Evolutionary conservation across 139 green algal species (phyloP).

Genomic region (Auxenochlorella protothecoides): DNA sequence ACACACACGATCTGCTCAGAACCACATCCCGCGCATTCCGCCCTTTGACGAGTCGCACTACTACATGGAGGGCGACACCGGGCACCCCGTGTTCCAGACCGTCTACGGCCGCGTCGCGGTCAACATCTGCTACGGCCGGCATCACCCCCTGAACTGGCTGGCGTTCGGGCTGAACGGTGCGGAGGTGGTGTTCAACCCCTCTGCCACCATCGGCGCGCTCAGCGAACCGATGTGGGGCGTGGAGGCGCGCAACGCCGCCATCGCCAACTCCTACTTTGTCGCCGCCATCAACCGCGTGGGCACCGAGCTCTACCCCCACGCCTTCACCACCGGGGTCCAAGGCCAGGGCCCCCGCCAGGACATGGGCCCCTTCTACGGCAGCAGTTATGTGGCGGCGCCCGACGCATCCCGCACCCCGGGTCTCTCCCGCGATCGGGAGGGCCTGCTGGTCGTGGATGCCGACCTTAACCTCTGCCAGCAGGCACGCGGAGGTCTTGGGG

Average conservation of each 20-base stretch:
- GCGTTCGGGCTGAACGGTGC: constrained; percentile 92
- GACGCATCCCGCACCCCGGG: constrained; percentile 72
- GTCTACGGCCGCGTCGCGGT: constrained; percentile 77
- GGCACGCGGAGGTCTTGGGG: constrained; percentile 21
- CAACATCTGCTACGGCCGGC: constrained; percentile 98
- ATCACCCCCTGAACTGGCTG: constrained; percentile 95
- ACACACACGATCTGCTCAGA: constrained; percentile 35
- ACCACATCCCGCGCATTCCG: constrained; percentile 94
- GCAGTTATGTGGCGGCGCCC: constrained; percentile 83
- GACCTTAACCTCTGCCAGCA: constrained; percentile 91
- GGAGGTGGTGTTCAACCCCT: constrained; percentile 97
- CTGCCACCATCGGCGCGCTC: constrained; percentile 82
- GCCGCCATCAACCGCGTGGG: constrained; percentile 87
- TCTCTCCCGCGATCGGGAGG: constrained; percentile 65
- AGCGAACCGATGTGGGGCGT: constrained; percentile 80
- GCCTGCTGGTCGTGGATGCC: constrained; percentile 76
- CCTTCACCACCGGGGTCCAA: constrained; percentile 83
- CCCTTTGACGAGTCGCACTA: constrained; percentile 98
- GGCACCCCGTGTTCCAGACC: constrained; percentile 85
- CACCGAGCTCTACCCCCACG: constrained; percentile 85
- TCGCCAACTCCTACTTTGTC: constrained; percentile 72
- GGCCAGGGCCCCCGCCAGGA: constrained; percentile 64
- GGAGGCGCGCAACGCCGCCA: constrained; percentile 83
- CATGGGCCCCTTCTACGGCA: constrained; percentile 91
- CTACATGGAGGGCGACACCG: constrained; percentile 83